These are phyloP conservation scores for Closterium sp. DNA, from an alignment of 139 green algal genomes.

Conservation along the genomic window DNA sequence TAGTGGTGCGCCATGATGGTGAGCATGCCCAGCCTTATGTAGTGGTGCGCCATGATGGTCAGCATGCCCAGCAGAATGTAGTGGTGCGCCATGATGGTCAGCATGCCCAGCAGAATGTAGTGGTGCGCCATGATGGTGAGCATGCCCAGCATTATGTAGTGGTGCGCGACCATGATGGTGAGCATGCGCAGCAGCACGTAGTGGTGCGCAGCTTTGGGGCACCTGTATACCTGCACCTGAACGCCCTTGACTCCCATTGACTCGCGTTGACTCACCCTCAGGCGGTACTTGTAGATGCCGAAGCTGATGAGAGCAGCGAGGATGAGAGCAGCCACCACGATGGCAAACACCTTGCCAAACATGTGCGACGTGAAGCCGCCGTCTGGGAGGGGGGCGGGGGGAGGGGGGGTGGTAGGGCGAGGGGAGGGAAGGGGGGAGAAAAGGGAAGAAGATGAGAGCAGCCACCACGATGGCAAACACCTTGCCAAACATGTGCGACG, in stretches of 20 bases:
- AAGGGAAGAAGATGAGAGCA: not conserved
- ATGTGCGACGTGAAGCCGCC: not conserved
- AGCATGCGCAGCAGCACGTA: no score
- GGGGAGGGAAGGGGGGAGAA: not conserved
- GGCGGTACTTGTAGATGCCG: constrained; percentile 49
- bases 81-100: no score
- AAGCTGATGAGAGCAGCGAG: constrained; percentile 35
- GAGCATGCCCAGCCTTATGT: no score
- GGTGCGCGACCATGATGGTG: no score
- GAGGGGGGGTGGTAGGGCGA: not conserved
- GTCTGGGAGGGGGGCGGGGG: not conserved
- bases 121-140: no score
- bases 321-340: constrained; percentile 23
- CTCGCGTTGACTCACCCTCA: constrained; percentile 21
- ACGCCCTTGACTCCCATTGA: not conserved
- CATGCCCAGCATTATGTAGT: no score
- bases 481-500: no score
- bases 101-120: no score
- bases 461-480: not conserved
- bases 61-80: no score
- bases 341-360: not conserved
- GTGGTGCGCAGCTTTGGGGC: no score
- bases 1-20: no score
- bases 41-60: not conserved
- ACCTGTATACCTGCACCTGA: no score